These are phyloP conservation scores for Bipolaris victoriae DNA, from an alignment of 2,329 filamentous ascomycete genomes.

Conservation along the genomic window DNA sequence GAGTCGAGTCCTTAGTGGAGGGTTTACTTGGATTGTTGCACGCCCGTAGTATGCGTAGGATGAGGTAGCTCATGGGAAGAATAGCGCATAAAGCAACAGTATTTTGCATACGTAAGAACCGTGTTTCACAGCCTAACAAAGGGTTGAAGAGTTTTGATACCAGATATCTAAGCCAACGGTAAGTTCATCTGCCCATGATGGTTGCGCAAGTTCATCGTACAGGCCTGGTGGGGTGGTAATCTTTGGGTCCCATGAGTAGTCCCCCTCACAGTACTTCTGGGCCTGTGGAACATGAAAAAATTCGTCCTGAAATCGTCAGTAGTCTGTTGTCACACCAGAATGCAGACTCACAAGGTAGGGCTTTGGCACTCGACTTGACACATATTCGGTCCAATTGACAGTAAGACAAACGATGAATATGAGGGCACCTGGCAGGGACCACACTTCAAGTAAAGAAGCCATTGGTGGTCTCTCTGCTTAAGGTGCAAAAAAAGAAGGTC, in stretches of 20 bases:
- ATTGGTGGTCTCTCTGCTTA: slow-evolving; percentile 16
- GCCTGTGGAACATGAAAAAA: slow-evolving; percentile 91
- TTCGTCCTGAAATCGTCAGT: slow-evolving; percentile 67
- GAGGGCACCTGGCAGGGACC: slow-evolving; percentile 32
- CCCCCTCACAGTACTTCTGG: slow-evolving; percentile 79
- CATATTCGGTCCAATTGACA: slow-evolving; percentile 39
- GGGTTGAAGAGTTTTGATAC: slow-evolving; percentile 48
- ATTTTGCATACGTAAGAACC: slow-evolving; percentile 49
- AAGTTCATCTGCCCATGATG: slow-evolving; percentile 32
- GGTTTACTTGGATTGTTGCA: slow-evolving; percentile 4
- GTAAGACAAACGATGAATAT: slow-evolving; percentile 30
- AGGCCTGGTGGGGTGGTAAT: slow-evolving; percentile 95
- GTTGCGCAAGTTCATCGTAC: slow-evolving; percentile 40
- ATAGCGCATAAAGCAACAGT: slow-evolving; percentile 46
- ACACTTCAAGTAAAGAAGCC: slow-evolving; percentile 29
- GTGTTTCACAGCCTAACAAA: slow-evolving; percentile 51
- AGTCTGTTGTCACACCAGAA: background rate
- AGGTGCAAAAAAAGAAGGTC: background rate
- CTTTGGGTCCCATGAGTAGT: slow-evolving; percentile 86
- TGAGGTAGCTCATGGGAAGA: slow-evolving; percentile 37
- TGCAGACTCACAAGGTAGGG: slow-evolving; percentile 62
- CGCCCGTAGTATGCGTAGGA: slow-evolving; percentile 25
- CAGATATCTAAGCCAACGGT: slow-evolving; percentile 47
- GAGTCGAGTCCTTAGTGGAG: slow-evolving; percentile 37
- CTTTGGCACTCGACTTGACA: slow-evolving; percentile 59